These are phyloP conservation scores for Euptelea pleiosperma DNA, from an alignment of 164 flowering plant genomes.

Conservation along the genomic window DNA sequence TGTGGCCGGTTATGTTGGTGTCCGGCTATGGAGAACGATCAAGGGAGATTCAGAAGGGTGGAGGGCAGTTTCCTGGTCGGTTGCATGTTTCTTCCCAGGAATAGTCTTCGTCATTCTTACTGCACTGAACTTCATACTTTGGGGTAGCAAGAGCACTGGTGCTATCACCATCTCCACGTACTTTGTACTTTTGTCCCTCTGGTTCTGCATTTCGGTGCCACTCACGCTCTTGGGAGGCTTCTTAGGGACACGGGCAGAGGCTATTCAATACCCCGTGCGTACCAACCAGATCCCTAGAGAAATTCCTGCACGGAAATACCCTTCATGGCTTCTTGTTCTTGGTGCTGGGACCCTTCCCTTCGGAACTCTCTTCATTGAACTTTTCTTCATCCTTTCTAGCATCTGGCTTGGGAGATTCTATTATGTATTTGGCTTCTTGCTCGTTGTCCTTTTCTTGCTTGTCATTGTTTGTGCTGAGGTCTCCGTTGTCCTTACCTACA, in stretches of 20 bases:
- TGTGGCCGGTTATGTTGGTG: constrained; percentile 36
- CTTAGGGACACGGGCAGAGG: constrained; percentile 31
- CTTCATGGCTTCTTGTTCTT: constrained; percentile 44
- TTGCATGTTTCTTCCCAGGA: constrained; percentile 44
- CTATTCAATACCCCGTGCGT: constrained; percentile 32
- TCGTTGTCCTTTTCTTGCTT: constrained; percentile 33
- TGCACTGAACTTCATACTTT: constrained; percentile 32
- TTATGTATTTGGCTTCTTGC: constrained; percentile 41
- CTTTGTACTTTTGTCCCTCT: constrained; percentile 31
- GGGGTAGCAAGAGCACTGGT: constrained; percentile 43
- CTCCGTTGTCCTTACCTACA: constrained; percentile 41
- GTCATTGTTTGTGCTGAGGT: constrained; percentile 40
- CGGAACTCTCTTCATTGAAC: constrained; percentile 41
- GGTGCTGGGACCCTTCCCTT: constrained; percentile 46
- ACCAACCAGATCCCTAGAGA: constrained; percentile 44
- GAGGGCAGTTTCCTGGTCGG: constrained; percentile 35
- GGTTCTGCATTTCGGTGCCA: constrained; percentile 48
- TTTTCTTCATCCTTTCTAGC: constrained; percentile 42
- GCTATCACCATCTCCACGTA: constrained; percentile 39
- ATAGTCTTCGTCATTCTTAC: constrained; percentile 30
- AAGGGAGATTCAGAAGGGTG: constrained; percentile 37
- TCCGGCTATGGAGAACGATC: constrained; percentile 37
- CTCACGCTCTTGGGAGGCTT: constrained; percentile 39
- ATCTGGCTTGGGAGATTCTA: constrained; percentile 45
- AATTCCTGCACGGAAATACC: constrained; percentile 35